Percentiles rank a stretch among this genome's conserved stretches.
Conservation (phyloP, 805 yeast species). For the Peterozyma toletana region DNA sequence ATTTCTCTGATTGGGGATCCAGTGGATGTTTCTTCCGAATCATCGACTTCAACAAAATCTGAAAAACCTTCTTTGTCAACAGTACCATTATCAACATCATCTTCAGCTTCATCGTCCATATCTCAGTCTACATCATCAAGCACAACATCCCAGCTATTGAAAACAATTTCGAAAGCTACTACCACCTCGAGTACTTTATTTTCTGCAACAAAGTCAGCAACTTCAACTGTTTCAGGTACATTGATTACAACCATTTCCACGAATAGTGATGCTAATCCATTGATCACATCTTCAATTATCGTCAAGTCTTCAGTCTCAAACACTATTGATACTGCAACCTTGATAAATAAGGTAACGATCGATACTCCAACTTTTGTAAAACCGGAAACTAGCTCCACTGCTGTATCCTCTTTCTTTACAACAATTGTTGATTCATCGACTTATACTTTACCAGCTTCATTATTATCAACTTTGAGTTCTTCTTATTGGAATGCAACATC, state of each 20-base stretch:
- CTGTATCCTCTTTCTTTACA: not conserved
- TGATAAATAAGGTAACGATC: slow-evolving; percentile 14
- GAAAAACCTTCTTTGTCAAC: slow-evolving; percentile 1
- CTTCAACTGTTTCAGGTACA: slow-evolving; percentile 18
- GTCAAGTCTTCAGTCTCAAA: slow-evolving; percentile 17
- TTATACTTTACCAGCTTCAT: not conserved
- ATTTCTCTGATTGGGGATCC: too few species aligned
- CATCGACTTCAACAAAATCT: too few species aligned
- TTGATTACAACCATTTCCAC: slow-evolving; percentile 11
- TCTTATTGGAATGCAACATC: not conserved
- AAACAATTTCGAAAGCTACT: not conserved
- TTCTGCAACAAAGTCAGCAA: slow-evolving; percentile 8
- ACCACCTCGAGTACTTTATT: slow-evolving; percentile 7
- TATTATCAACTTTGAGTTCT: too few species aligned
- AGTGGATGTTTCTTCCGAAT: too few species aligned
- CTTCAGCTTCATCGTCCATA: too few species aligned
- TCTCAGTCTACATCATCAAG: too few species aligned
- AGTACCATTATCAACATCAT: slow-evolving; percentile 2
- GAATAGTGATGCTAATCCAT: slow-evolving; percentile 22
- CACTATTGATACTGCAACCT: slow-evolving; percentile 18
- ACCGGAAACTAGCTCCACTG: not conserved
- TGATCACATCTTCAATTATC: slow-evolving; percentile 18
- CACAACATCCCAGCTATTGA: not conserved
- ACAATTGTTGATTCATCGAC: slow-evolving; percentile 1
- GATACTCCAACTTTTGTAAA: slow-evolving; percentile 1